phyloP scores from a whole-genome alignment of 352 stramenopile species.

The Elongisporangium senticosum region DNA sequence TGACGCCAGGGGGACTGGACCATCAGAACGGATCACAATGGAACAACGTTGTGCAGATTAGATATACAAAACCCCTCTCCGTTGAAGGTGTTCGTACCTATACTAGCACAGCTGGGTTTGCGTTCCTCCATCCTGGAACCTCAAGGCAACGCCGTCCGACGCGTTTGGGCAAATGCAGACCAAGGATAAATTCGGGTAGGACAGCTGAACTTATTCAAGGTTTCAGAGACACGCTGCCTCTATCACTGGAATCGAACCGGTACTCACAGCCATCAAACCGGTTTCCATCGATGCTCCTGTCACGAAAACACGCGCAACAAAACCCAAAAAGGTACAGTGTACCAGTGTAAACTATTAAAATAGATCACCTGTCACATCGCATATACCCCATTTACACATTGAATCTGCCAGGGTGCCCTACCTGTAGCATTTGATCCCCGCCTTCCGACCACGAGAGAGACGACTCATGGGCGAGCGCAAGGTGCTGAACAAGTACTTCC shows the following conservation, averaged over 20 bases:
- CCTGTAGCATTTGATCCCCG: conserved; percentile 15
- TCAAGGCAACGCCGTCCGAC: conserved; percentile 73
- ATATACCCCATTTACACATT: not conserved
- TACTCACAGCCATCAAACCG: not conserved
- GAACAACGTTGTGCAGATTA: not conserved
- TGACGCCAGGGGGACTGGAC: not conserved
- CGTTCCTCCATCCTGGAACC: conserved; percentile 18
- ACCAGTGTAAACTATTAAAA: not conserved
- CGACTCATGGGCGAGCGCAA: conserved; percentile 98
- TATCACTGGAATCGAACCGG: not conserved
- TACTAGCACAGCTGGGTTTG: not conserved
- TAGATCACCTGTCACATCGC: not conserved
- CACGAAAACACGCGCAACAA: not conserved
- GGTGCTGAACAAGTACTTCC: conserved; percentile 99
- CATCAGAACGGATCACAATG: not conserved
- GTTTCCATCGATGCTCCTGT: conserved; percentile 5
- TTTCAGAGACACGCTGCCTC: not conserved
- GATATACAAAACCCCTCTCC: not conserved
- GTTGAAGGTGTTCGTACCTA: not conserved
- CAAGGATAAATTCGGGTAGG: not conserved
- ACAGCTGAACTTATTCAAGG: not conserved
- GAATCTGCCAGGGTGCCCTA: not conserved
- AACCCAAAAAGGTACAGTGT: not conserved
- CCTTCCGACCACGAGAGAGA: conserved; percentile 1
- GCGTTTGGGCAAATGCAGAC: conserved; percentile 48